Evolutionary conservation across 2,329 filamentous ascomycete genomes (phyloP).

Genomic region (Allantophomopsis lycopodina): DNA sequence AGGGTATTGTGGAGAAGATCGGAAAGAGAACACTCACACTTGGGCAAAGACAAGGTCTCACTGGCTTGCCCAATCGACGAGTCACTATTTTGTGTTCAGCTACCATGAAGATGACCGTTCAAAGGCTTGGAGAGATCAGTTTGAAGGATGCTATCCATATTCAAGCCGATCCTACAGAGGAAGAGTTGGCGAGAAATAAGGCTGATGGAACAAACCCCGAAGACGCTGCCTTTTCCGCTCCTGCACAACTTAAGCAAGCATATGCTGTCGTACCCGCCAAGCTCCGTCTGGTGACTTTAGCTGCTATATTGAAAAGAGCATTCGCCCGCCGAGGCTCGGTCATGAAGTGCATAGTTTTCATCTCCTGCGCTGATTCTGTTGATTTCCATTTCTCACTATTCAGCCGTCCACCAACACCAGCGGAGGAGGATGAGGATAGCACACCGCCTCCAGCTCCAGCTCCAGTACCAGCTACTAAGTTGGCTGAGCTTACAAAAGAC

Average conservation of each 20-base stretch:
- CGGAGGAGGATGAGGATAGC: slow-evolving; percentile 15
- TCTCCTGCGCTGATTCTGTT: slow-evolving; percentile 92
- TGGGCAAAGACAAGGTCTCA: slow-evolving; percentile 45
- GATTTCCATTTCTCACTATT: slow-evolving; percentile 92
- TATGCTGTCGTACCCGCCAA: slow-evolving; percentile 84
- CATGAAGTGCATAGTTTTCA: slow-evolving; percentile 95
- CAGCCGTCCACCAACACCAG: slow-evolving; percentile 19
- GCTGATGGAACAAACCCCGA: slow-evolving; percentile 29
- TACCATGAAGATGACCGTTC: slow-evolving; percentile 96
- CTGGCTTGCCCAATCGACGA: slow-evolving; percentile 56
- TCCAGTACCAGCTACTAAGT: background rate
- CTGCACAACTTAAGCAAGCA: slow-evolving; percentile 85
- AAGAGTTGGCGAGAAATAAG: slow-evolving; percentile 35
- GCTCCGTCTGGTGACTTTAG: slow-evolving; percentile 75
- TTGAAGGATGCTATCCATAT: slow-evolving; percentile 86
- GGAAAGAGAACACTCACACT: slow-evolving; percentile 47
- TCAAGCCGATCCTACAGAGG: slow-evolving; percentile 42
- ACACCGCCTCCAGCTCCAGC: slow-evolving; percentile 13
- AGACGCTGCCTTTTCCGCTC: slow-evolving; percentile 56
- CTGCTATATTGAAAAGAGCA: slow-evolving; percentile 70
- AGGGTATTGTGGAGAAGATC: slow-evolving; percentile 71
- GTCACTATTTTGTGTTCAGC: slow-evolving; percentile 89
- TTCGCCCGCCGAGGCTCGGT: slow-evolving; percentile 82
- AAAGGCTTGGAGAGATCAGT: slow-evolving; percentile 87
- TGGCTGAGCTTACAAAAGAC: slow-evolving; percentile 28